Conservation (phyloP, 2,329 filamentous ascomycete species). For the Blumeriella jaapii region DNA sequence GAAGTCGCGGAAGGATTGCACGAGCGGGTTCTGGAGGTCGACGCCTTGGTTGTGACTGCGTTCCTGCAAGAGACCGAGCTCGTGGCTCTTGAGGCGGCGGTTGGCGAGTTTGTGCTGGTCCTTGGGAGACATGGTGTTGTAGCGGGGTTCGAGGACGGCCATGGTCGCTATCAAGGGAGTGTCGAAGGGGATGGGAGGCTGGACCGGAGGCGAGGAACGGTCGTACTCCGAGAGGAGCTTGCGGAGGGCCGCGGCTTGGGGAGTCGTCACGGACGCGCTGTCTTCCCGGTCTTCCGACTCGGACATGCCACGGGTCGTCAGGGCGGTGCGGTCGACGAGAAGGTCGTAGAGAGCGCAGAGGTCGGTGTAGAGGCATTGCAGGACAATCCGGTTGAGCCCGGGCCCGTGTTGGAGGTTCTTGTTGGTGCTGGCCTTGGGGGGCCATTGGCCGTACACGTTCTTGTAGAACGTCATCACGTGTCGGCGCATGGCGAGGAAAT, state of each 20-base stretch:
- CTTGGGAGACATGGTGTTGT: slow-evolving; percentile 51
- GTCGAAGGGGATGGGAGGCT: slow-evolving; percentile 86
- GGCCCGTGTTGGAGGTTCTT: slow-evolving; percentile 82
- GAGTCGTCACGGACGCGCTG: slow-evolving; percentile 40
- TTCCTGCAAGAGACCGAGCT: slow-evolving; percentile 65
- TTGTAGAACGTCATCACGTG: slow-evolving; percentile 51
- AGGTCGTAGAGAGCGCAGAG: slow-evolving; percentile 81
- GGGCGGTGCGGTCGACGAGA: slow-evolving; percentile 64
- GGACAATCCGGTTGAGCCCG: slow-evolving; percentile 73
- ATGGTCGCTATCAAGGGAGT: slow-evolving; percentile 66
- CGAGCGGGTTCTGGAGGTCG: slow-evolving; percentile 47
- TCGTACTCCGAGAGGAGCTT: slow-evolving; percentile 82
- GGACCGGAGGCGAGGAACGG: slow-evolving; percentile 74
- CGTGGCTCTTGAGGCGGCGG: slow-evolving; percentile 65
- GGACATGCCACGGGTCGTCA: slow-evolving; percentile 66
- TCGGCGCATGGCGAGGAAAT: slow-evolving; percentile 64
- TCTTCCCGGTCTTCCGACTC: slow-evolving; percentile 43
- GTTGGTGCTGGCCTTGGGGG: slow-evolving; percentile 81
- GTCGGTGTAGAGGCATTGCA: slow-evolving; percentile 75
- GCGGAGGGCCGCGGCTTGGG: slow-evolving; percentile 58
- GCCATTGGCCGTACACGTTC: slow-evolving; percentile 62
- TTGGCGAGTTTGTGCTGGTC: slow-evolving; percentile 62
- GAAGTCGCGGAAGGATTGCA: slow-evolving; percentile 59
- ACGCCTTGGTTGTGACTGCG: slow-evolving; percentile 73
- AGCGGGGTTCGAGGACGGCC: slow-evolving; percentile 50